Conservation (phyloP, 2,329 filamentous ascomycete species). For the Aspergillus ruber region DNA sequence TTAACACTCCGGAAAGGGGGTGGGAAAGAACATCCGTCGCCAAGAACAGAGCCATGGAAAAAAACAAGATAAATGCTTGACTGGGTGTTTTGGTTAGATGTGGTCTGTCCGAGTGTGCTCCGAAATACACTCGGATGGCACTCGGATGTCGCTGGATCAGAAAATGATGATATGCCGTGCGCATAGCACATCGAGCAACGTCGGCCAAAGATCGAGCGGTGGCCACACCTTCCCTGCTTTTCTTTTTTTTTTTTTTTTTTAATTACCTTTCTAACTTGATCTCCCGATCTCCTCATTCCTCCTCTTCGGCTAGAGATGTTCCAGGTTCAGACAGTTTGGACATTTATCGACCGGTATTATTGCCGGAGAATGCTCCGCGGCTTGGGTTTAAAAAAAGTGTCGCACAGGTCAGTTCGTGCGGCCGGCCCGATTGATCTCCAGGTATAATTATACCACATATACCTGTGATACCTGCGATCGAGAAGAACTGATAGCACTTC, state of each 20-base stretch:
- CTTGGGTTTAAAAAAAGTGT: not conserved
- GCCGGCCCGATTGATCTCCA: not conserved
- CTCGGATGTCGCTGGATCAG: not conserved
- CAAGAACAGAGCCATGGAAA: not conserved
- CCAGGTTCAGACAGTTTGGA: not conserved
- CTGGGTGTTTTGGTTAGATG: not conserved
- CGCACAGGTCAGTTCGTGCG: not conserved
- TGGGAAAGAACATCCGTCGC: not conserved
- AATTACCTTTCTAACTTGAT: not conserved
- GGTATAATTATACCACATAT: slow-evolving; percentile 2
- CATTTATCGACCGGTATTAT: not conserved
- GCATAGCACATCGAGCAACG: not conserved
- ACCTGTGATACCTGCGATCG: not conserved
- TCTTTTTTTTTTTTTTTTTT: not conserved
- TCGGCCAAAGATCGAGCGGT: not conserved
- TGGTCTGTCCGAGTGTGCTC: not conserved
- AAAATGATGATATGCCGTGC: not conserved
- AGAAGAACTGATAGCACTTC: not conserved
- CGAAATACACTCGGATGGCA: too few species aligned
- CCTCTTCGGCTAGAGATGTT: not conserved
- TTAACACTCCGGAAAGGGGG: not conserved
- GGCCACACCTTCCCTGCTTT: too few species aligned
- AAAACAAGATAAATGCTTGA: not conserved
- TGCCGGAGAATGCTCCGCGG: not conserved
- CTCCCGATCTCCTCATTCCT: not conserved